Percentiles rank a stretch among this genome's conserved stretches.
phyloP scores from a whole-genome alignment of 1,284 basidiomycete genomes.

The Schizopora paradoxa region DNA sequence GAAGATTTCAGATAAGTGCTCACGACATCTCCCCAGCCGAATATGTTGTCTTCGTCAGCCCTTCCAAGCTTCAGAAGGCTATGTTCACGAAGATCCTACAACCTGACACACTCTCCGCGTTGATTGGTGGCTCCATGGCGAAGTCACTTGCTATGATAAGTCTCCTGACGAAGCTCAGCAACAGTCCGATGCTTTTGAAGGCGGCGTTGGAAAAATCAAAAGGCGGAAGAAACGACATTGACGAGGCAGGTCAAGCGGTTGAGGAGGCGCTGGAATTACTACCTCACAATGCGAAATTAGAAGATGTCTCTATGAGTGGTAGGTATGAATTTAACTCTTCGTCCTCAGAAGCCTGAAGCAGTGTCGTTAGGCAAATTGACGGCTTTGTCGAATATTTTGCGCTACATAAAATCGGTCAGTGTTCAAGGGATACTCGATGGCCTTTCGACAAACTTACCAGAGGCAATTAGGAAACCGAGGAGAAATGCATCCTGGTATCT shows the following conservation, averaged over 20 bases:
- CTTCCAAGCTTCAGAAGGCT: slow-evolving; percentile 74
- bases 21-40: slow-evolving; percentile 53
- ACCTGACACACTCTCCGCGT: slow-evolving; percentile 58
- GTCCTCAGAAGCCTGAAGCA: not conserved
- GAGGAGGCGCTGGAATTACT: slow-evolving; percentile 62
- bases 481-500: slow-evolving; percentile 91
- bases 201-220: slow-evolving; percentile 61
- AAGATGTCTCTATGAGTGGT: slow-evolving; percentile 78
- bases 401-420: too few relatives aligned
- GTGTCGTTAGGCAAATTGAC: slow-evolving; percentile 72
- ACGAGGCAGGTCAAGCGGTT: slow-evolving; percentile 38
- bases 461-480: slow-evolving; percentile 64
- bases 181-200: slow-evolving; percentile 84
- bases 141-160: slow-evolving; percentile 83
- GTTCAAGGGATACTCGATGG: slow-evolving; percentile 40
- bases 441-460: slow-evolving; percentile 1
- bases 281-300: slow-evolving; percentile 55
- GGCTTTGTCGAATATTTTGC: slow-evolving; percentile 71
- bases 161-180: slow-evolving; percentile 85
- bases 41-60: slow-evolving; percentile 89
- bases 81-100: slow-evolving; percentile 77
- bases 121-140: slow-evolving; percentile 63
- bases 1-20: slow-evolving; percentile 11
- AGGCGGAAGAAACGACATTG: slow-evolving; percentile 31
- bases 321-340: slow-evolving; percentile 18